phyloP scores from a whole-genome alignment of 441 rosid species.

The Biscutella laevigata region DNA sequence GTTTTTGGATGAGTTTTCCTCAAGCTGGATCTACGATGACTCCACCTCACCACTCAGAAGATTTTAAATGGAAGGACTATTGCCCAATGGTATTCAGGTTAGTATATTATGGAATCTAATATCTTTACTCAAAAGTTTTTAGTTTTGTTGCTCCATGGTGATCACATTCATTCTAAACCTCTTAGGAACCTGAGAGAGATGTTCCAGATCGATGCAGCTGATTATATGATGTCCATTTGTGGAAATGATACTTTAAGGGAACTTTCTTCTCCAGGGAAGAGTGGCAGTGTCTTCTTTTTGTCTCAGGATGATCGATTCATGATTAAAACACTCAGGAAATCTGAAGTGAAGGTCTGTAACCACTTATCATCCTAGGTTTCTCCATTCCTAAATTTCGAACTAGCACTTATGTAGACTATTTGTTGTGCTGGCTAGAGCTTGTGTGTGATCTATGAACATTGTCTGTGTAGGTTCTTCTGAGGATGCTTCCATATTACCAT shows the following conservation, averaged over 20 bases:
- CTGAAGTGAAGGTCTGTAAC: constrained; percentile 84
- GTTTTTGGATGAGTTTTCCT: constrained; percentile 96
- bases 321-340: constrained; percentile 94
- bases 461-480: constrained; percentile 76
- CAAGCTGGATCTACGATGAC: constrained; percentile 84
- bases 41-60: constrained; percentile 88
- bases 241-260: constrained; percentile 94
- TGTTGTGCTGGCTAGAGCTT: neutral
- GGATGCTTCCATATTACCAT: constrained; percentile 94
- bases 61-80: constrained; percentile 95
- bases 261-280: constrained; percentile 97
- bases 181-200: constrained; percentile 87
- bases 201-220: constrained; percentile 98
- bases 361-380: neutral
- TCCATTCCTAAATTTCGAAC: too few species aligned
- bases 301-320: constrained; percentile 97
- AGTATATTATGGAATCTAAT: constrained; percentile 11
- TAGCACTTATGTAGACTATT: constrained; percentile 4
- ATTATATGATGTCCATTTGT: constrained; percentile 96
- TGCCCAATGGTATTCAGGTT: constrained; percentile 99
- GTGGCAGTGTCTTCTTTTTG: constrained; percentile 90
- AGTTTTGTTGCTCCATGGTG: neutral
- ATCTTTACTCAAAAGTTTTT: neutral
- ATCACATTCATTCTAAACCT: constrained; percentile 11
- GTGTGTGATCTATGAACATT: neutral